These are phyloP conservation scores for Capronia epimyces DNA, from an alignment of 2,329 filamentous ascomycete genomes.

Conservation along the genomic window DNA sequence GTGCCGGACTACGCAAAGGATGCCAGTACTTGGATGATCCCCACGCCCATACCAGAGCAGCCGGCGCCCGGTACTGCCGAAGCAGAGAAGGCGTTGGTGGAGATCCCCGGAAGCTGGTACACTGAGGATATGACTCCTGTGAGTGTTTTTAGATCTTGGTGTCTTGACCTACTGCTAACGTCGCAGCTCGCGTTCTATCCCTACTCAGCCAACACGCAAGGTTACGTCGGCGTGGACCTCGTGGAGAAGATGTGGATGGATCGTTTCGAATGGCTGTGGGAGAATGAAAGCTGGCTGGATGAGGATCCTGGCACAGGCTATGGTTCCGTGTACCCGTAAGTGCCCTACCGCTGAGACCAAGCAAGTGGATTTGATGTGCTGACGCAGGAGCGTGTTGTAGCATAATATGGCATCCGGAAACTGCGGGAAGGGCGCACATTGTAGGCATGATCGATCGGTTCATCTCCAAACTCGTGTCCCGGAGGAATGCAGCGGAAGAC, in stretches of 20 bases:
- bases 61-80: constrained; percentile 25
- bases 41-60: constrained; percentile 30
- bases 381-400: constrained; percentile 6
- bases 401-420: constrained; percentile 30
- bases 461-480: constrained; percentile 22
- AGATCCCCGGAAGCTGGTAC: constrained; percentile 44
- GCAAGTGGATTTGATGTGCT: neutral
- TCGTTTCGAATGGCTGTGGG: constrained; percentile 53
- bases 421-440: constrained; percentile 27
- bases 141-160: neutral
- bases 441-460: constrained; percentile 30
- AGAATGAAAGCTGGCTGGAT: constrained; percentile 35
- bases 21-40: constrained; percentile 44
- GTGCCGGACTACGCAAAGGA: constrained; percentile 41
- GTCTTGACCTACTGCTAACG: constrained; percentile 1
- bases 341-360: neutral
- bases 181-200: constrained; percentile 40
- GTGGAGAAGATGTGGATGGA: constrained; percentile 59
- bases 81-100: constrained; percentile 34
- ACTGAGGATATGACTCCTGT: constrained; percentile 44
- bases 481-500: constrained; percentile 20
- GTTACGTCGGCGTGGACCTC: constrained; percentile 53
- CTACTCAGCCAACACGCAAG: constrained; percentile 47
- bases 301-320: constrained; percentile 27
- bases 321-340: constrained; percentile 27